These are phyloP conservation scores for Sarocladium strictum DNA, from an alignment of 2,329 filamentous ascomycete species.

Conservation along the genomic window DNA sequence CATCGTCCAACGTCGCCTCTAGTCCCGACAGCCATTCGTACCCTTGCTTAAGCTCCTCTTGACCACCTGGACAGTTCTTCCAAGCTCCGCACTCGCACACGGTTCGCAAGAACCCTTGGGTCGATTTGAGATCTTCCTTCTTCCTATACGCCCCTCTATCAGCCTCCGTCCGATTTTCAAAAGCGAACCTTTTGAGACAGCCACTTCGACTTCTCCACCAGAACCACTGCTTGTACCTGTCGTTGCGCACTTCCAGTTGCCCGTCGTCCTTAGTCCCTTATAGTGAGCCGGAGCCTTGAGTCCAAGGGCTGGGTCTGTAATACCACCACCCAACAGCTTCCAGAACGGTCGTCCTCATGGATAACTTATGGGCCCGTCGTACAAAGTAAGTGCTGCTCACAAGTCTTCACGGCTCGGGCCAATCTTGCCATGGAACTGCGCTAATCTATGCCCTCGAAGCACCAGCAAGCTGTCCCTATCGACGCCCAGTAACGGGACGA, in stretches of 20 bases:
- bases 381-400: constrained; percentile 59
- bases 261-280: not conserved
- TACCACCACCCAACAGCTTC: constrained; percentile 1
- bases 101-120: not conserved
- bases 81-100: not conserved
- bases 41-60: not conserved
- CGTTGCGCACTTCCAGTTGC: not conserved
- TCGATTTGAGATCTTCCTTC: not conserved
- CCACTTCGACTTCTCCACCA: too few relatives aligned
- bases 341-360: constrained; percentile 34
- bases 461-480: constrained; percentile 87
- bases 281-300: constrained; percentile 6
- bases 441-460: constrained; percentile 36
- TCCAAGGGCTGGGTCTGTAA: constrained; percentile 7
- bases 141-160: not conserved
- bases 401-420: not conserved
- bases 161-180: not conserved
- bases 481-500: constrained; percentile 55
- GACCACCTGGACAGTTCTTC: not conserved
- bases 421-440: constrained; percentile 13
- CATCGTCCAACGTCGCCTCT: not conserved
- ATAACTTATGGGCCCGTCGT: constrained; percentile 72
- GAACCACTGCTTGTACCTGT: not conserved
- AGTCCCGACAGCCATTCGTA: not conserved
- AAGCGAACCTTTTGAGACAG: too few relatives aligned